Evolutionary conservation across 371 early-diverging fungal genomes (phyloP).

Genomic region (Chytridium lagenaria): DNA sequence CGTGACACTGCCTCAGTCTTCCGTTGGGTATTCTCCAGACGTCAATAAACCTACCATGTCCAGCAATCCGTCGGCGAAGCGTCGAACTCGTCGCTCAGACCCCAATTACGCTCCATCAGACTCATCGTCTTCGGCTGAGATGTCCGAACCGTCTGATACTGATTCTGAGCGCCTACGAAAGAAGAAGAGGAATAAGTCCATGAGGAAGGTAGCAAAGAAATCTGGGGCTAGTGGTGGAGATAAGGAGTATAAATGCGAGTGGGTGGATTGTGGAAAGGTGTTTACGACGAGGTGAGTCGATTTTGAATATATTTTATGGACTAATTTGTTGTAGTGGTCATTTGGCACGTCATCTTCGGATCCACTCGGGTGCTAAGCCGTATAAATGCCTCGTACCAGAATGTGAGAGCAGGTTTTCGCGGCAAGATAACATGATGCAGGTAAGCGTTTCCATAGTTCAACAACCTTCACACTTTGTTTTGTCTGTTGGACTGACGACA

Average conservation of each 20-base stretch:
- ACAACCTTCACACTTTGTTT: conserved; percentile 33
- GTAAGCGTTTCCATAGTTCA: not conserved
- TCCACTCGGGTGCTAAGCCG: conserved; percentile 41
- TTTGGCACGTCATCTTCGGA: conserved; percentile 33
- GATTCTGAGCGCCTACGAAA: not conserved
- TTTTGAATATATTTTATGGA: not conserved
- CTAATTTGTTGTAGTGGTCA: conserved; percentile 37
- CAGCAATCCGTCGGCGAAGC: not conserved
- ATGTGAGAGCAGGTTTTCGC: conserved; percentile 38
- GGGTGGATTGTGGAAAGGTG: conserved; percentile 20
- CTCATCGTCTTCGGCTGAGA: not conserved
- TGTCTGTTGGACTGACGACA: conserved; percentile 81
- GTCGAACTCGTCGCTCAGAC: not conserved
- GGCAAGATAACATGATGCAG: conserved; percentile 53
- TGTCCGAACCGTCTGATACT: not conserved
- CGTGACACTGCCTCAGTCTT: no score
- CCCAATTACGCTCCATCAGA: not conserved
- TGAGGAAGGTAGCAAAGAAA: not conserved
- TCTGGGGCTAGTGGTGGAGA: not conserved
- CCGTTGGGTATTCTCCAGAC: no score
- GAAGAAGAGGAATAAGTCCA: not conserved
- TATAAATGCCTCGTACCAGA: conserved; percentile 35
- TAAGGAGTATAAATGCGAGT: conserved; percentile 14
- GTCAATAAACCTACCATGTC: no score
- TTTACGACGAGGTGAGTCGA: conserved; percentile 15